Conservation (phyloP, 306 rosid genomes). For the Dryas alaskensis region DNA sequence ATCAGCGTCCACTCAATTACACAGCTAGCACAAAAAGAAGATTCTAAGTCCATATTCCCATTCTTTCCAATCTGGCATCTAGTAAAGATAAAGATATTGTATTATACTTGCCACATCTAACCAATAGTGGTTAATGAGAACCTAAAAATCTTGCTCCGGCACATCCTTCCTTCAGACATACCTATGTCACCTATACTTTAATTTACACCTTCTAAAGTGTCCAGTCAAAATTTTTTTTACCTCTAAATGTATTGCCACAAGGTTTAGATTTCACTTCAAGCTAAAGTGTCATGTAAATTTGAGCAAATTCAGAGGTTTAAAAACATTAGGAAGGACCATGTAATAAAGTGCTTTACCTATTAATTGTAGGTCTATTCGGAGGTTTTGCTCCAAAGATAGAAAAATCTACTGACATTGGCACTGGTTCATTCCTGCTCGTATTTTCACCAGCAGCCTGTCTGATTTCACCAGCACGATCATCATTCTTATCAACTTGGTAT, state of each 20-base stretch:
- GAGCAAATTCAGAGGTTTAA: slow-evolving; percentile 2
- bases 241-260: slow-evolving; percentile 9
- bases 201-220: neutral
- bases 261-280: slow-evolving; percentile 28
- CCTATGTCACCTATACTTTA: neutral
- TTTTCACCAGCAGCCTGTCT: slow-evolving; percentile 57
- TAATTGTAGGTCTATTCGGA: slow-evolving; percentile 92
- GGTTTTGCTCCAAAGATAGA: slow-evolving; percentile 85
- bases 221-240: neutral
- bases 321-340: slow-evolving; percentile 16
- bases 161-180: too few species aligned
- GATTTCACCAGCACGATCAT: slow-evolving; percentile 46
- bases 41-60: too few species aligned
- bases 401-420: slow-evolving; percentile 81
- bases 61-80: too few species aligned
- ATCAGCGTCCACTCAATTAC: neutral
- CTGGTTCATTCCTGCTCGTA: slow-evolving; percentile 61
- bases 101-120: too few species aligned
- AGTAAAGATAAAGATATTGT: too few species aligned
- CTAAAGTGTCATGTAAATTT: slow-evolving; percentile 5
- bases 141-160: too few species aligned
- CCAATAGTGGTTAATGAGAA: too few species aligned
- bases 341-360: slow-evolving; percentile 51
- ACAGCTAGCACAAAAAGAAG: slow-evolving; percentile 16
- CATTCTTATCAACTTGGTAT: slow-evolving; percentile 46